Evolutionary conservation across 2,329 filamentous ascomycete species (phyloP), one percentile per base, ranked within the genome.

Genomic region (Pestalotiopsis fici): DNA sequence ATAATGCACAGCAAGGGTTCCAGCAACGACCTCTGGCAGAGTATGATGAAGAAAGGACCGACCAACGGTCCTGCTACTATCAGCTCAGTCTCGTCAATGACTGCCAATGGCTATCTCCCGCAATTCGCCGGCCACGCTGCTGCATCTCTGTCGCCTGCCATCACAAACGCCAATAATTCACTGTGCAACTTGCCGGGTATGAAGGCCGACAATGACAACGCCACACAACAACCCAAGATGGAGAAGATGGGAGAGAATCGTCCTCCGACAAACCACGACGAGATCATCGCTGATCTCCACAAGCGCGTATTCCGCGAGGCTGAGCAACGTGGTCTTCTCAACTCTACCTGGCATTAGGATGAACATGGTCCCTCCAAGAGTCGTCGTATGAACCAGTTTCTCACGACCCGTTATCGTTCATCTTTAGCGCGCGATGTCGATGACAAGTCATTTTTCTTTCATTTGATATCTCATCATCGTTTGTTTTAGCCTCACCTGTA

Each of bases 81-180:
- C 12, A 79, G 85, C 62, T 79, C 85, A 11, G 77, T 88, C 60
- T 86, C 85, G 2, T 84, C 86, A 3, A 84, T 83, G 57, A 88
- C 85, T 13, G 86, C 83, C 7, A 85, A 83, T 31, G 86, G 85
- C n/a, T 81, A 85, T 56, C 76, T 88, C 59, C 86, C 86, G 18
- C 84, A 86, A 37, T 87, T 86, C 66, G 75, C 80, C 11, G 85
- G 86, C 21, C 79, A 87, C 71, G 86, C 86, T 25, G 83, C 85
- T 11, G 85, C 85, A 25, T 86, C 83, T 59, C 77, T 86, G 23
- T 77, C 80, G 11, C 84, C 84, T 18, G 74, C 81, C 25, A 80
- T 83, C 60, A 80, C 79, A 43, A 83, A 83, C 68, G 72, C 78
- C 23, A 75, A 78, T 27, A 71, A 72, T 27, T 77, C 80, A 56